Evolutionary conservation across 148 eudicot genomes (phyloP), one percentile per base, ranked within the genome.

Genomic region (Gaultheria prostrata): DNA sequence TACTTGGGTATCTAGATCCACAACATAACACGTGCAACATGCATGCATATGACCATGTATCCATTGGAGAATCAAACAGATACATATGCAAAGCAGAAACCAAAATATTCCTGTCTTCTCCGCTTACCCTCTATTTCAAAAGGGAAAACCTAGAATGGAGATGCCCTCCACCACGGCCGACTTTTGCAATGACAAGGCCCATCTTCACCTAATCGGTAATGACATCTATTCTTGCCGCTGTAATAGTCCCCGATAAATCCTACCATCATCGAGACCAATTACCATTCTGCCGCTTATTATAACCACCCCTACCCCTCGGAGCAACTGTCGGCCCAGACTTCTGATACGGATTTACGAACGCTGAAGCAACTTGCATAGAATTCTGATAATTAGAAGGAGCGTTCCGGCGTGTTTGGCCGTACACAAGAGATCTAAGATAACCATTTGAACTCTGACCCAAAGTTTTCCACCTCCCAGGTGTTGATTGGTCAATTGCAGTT

Each of bases 401-500:
- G 21, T 83, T 69, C 53, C 78, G 82, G 17, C 13, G 69, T 8
- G 51, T 33, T 70, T 8, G 79, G 50, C 65, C 33, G 20, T 9
- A 54, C 21, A 84, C 1, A 77, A 88, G 83, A 24, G 94, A 90
- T 56, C 50, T 84, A 53, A 84, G 88, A 83, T 56, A 86, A 59
- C 45, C 49, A 63, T 39, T 83, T 39, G 92, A 80, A 50, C 63
- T 73, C 46, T 76, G 86, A 85, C 57, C 77, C 75, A 21, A 43
- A 72, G 33, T 49, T 67, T 84, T 83, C 71, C 71, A 85, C 84
- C 32, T 84, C 80, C 70, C 86, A 5, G 50, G 48, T 50, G 84
- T 63, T 1, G 90, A 78, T 75, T 86, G 87, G 48, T 85, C 87
- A 7, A 91, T 87, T 35, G 80, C 91, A 74, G 94, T 81, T 69